Conservation (phyloP, 805 yeast genomes). For the Candida palmyrensis region DNA sequence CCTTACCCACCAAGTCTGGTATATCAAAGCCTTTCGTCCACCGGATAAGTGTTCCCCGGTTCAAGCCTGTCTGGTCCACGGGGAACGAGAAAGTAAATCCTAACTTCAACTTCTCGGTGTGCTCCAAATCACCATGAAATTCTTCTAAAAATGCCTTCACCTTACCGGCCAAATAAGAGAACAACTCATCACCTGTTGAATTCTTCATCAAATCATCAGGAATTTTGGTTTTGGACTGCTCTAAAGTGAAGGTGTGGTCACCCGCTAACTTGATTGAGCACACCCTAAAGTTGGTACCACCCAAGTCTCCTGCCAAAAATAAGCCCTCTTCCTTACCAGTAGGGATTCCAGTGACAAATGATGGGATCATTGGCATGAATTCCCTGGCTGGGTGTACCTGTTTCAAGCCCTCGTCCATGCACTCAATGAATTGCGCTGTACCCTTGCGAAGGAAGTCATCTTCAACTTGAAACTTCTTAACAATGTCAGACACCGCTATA, state of each 20-base stretch:
- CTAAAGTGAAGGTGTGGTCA: conserved; percentile 70
- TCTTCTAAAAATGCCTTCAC: conserved; percentile 59
- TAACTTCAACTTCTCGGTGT: conserved; percentile 46
- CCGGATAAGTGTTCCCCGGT: conserved; percentile 76
- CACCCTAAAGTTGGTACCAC: conserved; percentile 95
- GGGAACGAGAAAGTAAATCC: conserved; percentile 97
- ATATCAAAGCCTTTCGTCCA: conserved; percentile 97
- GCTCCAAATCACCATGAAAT: conserved; percentile 51
- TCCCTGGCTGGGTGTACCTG: conserved; percentile 38
- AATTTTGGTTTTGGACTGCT: conserved; percentile 73
- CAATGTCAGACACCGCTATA: conserved; percentile 30
- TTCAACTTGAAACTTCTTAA: conserved; percentile 36
- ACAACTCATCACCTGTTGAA: conserved; percentile 60
- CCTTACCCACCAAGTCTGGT: conserved; percentile 78
- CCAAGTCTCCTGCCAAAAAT: conserved; percentile 86
- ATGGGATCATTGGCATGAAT: conserved; percentile 82
- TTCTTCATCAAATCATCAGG: conserved; percentile 72
- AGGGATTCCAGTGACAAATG: conserved; percentile 82
- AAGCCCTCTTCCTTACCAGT: conserved; percentile 81
- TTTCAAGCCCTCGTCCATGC: conserved; percentile 57
- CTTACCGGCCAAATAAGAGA: conserved; percentile 69
- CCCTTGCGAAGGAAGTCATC: conserved; percentile 41
- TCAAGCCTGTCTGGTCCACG: conserved; percentile 75
- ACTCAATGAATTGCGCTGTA: conserved; percentile 51
- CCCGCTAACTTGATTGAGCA: conserved; percentile 80